These are phyloP conservation scores for Fusarium burgessii DNA, from an alignment of 2,329 filamentous ascomycete species.

Conservation along the genomic window DNA sequence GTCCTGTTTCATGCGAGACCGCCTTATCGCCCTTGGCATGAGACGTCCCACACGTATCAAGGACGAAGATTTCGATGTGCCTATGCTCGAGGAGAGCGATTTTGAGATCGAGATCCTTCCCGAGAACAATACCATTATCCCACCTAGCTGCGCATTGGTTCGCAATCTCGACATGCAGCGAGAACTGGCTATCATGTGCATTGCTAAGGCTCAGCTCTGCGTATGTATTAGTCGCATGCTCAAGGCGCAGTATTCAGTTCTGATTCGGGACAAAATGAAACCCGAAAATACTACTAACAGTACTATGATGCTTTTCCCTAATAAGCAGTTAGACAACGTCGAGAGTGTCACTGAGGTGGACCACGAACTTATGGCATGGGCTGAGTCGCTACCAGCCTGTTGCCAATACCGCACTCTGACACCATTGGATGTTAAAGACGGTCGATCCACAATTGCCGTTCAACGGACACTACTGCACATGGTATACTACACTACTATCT, in stretches of 20 bases:
- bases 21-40: constrained; percentile 93
- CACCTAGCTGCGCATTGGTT: constrained; percentile 76
- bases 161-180: constrained; percentile 79
- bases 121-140: constrained; percentile 75
- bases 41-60: constrained; percentile 91
- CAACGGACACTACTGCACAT: constrained; percentile 92
- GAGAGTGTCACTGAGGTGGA: constrained; percentile 85
- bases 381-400: constrained; percentile 75
- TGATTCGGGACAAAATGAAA: constrained; percentile 84
- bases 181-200: constrained; percentile 87
- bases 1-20: constrained; percentile 96
- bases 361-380: constrained; percentile 82
- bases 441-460: constrained; percentile 70
- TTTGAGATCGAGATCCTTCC: constrained; percentile 82
- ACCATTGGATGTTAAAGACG: constrained; percentile 68
- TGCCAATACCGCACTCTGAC: constrained; percentile 74
- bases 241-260: constrained; percentile 89
- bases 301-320: constrained; percentile 91
- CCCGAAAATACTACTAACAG: constrained; percentile 80
- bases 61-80: constrained; percentile 92
- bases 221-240: constrained; percentile 91
- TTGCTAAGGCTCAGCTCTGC: constrained; percentile 90
- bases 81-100: constrained; percentile 86
- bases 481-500: constrained; percentile 92
- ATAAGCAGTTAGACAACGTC: constrained; percentile 85